A percentile compares a stretch with the other conserved stretches of the same genome.
Evolutionary conservation across 169 alveolate genomes (phyloP).

Genomic region (Pseudocohnilembus persalinus): DNA sequence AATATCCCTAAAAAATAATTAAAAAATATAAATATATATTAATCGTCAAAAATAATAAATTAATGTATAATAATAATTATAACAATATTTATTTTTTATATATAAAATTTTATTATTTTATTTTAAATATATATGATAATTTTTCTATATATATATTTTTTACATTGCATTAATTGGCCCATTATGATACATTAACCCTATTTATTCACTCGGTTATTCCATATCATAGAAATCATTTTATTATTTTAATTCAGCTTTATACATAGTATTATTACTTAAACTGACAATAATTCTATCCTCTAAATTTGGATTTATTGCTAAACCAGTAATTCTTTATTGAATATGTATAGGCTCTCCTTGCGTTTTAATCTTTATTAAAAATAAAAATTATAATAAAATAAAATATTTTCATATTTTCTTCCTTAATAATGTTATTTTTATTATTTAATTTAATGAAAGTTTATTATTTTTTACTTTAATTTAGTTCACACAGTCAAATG

Average conservation of each 20-base stretch:
- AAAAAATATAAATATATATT: too few relatives aligned
- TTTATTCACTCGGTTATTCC: constrained; percentile 15
- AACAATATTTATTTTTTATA: too few relatives aligned
- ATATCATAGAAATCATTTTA: constrained; percentile 12
- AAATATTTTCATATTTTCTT: too few relatives aligned
- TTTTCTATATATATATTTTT: neutral
- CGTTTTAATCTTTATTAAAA: constrained; percentile 15
- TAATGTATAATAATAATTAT: too few relatives aligned
- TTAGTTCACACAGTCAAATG: neutral
- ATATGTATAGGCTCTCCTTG: constrained; percentile 27
- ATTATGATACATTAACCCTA: constrained; percentile 17
- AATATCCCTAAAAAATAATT: constrained; percentile 75
- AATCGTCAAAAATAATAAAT: too few relatives aligned
- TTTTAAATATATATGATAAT: too few relatives aligned
- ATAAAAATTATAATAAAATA: too few relatives aligned
- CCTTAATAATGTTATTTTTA: too few relatives aligned
- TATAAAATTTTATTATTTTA: neutral
- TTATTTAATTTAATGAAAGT: too few relatives aligned
- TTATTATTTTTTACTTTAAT: neutral
- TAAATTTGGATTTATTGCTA: constrained; percentile 12
- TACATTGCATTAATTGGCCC: constrained; percentile 18
- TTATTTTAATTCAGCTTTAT: constrained; percentile 5
- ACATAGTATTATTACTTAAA: constrained; percentile 15
- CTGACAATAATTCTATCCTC: constrained; percentile 24
- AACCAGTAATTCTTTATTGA: constrained; percentile 23